Base-by-base conservation (phyloP, 2,329 filamentous ascomycete genomes). In the Colletotrichum spinosum region DNA sequence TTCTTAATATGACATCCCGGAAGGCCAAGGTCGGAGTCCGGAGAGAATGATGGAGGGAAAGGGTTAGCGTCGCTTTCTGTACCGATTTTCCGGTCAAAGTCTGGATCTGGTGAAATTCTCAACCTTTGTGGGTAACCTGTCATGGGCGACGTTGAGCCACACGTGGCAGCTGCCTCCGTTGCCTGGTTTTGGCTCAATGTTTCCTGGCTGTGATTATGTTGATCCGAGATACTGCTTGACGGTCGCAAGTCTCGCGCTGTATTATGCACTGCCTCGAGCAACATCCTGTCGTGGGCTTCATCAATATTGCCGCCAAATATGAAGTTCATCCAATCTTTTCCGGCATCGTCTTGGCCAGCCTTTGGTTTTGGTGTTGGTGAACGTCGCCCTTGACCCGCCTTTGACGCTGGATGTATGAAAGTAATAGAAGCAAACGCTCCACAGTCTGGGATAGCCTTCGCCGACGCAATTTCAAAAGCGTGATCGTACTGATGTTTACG, bases 291-390 rank as follows among this genome's bases (percentile, higher is more conserved):
- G 17, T 42, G 39, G 6, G 17, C 41, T 5, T 60, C 60, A 6
- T 66, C 55, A 42, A 35, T 46, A 8, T 41, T 39, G 7, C 57
- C 49, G 10, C 51, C 60, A n/a, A 68, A 58, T n/a, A 68, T 49
- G 38, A 69, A 69, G 9, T 48, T 53, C 35, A 66, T 55, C 67
- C 67, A 69, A 5, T 41, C 60, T 13, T 41, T 25, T 38, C 62
- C 54, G 15, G 9, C n/a, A 6, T 49, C 11, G 11, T 15, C 37
- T 7, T 13, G 17, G 4, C 25, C 25, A 25, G 25, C 25, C 25
- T 25, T 25, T 25, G 25, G 25, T 4, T 25, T 25, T 25, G 25
- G 25, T 4, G 25, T 25, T 25, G 25, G 25, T 25, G 25, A 25
- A 25, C 25, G 25, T 25, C 25, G 25, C 25, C 25, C 25, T 5